A percentile compares a stretch with the other conserved stretches of the same genome.
These are phyloP conservation scores for Yamagishiella unicocca DNA, from an alignment of 139 green algal genomes.

Conservation along the genomic window DNA sequence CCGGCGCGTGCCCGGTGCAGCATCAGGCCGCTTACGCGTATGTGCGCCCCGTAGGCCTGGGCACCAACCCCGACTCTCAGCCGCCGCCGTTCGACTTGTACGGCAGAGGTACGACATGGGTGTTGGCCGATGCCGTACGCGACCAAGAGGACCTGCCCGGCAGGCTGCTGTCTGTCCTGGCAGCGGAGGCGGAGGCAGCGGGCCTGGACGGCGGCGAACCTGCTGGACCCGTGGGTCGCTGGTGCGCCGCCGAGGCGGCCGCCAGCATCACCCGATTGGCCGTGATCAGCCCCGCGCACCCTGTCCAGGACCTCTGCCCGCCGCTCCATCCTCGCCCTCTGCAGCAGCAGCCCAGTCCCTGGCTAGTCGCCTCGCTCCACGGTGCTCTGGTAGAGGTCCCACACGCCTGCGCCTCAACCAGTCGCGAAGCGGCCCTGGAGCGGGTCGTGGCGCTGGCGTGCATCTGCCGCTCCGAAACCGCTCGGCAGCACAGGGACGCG, in stretches of 20 bases:
- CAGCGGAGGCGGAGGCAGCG: not conserved
- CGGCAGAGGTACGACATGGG: not conserved
- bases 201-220: conserved; percentile 18
- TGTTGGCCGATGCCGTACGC: conserved; percentile 8
- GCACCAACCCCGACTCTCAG: not conserved
- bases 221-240: not conserved
- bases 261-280: not conserved
- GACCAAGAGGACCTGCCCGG: not conserved
- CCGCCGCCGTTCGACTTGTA: not conserved
- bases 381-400: not conserved
- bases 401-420: not conserved
- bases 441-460: not conserved
- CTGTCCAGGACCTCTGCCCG: not conserved
- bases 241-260: not conserved
- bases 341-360: not conserved
- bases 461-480: not conserved
- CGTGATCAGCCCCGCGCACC: not conserved
- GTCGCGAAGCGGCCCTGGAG: not conserved
- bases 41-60: not conserved
- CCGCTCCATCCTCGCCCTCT: not conserved
- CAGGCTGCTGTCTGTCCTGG: not conserved
- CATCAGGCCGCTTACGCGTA: not conserved
- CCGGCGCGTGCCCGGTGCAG: not conserved
- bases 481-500: not conserved
- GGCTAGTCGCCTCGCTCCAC: not conserved